Evolutionary conservation across 371 early-diverging fungal genomes (phyloP).

Genomic region (Haplosporangium sp.): DNA sequence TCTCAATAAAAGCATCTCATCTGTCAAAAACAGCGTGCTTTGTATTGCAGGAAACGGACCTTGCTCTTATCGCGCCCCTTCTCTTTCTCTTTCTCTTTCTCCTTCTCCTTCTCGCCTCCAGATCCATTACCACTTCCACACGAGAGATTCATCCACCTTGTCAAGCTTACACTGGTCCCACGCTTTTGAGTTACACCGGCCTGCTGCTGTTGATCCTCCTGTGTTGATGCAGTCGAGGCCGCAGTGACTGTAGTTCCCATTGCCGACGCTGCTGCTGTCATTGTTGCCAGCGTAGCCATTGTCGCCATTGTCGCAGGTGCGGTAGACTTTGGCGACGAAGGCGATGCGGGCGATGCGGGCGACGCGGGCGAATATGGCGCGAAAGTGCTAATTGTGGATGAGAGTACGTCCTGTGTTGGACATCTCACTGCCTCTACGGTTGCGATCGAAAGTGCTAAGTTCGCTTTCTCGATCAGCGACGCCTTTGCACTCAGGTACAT

Average conservation of each 20-base stretch:
- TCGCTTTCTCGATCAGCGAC: constrained; percentile 28
- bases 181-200: constrained; percentile 29
- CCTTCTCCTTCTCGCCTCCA: background rate
- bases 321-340: no score
- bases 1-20: background rate
- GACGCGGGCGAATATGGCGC: no score
- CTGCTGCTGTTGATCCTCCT: background rate
- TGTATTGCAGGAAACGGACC: constrained; percentile 11
- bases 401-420: constrained; percentile 23
- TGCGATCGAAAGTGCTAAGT: constrained; percentile 26
- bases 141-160: constrained; percentile 40
- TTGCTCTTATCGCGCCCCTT: constrained; percentile 15
- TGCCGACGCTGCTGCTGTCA: no score
- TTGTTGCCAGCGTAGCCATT: no score
- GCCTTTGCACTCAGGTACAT: constrained; percentile 33
- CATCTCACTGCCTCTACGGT: constrained; percentile 18
- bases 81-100: no score
- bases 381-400: background rate
- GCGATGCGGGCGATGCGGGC: no score
- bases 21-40: background rate
- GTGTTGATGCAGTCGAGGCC: background rate
- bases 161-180: constrained; percentile 29
- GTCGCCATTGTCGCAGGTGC: no score
- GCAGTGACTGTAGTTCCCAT: background rate
- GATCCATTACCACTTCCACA: constrained; percentile 17